Evolutionary conservation across 768 basidiomycete genomes (phyloP).

Genomic region (Agrocybe chaxingu): DNA sequence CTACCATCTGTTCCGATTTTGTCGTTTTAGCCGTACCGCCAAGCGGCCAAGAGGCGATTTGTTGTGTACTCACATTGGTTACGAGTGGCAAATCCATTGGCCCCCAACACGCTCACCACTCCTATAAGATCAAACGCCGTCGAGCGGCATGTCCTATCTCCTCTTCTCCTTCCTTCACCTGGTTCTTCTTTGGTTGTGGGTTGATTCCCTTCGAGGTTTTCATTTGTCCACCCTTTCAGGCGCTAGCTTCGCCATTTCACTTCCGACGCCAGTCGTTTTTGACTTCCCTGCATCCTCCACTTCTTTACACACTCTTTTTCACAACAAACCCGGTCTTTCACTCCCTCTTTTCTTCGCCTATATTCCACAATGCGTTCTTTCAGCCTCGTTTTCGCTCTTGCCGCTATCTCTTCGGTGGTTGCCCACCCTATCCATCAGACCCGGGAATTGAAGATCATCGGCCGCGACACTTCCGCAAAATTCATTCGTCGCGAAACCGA

Average conservation of each 20-base stretch:
- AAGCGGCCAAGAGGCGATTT: not conserved
- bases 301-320: not conserved
- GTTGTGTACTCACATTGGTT: not conserved
- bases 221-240: constrained; percentile 4
- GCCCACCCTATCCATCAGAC: constrained; percentile 14
- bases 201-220: constrained; percentile 10
- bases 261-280: constrained; percentile 9
- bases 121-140: not conserved
- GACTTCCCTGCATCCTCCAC: not conserved
- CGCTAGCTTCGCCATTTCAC: constrained; percentile 14
- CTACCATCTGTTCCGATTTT: not conserved
- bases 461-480: constrained; percentile 3
- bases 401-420: constrained; percentile 1
- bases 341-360: not conserved
- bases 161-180: constrained; percentile 3
- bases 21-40: not conserved
- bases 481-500: constrained; percentile 1
- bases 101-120: no score
- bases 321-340: not conserved
- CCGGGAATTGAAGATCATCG: constrained; percentile 12
- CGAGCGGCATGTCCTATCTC: not conserved
- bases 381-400: constrained; percentile 4
- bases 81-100: not conserved
- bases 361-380: constrained; percentile 8
- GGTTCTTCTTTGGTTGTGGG: constrained; percentile 6